These are phyloP conservation scores for Aspergillus tamarii DNA, from an alignment of 2,329 filamentous ascomycete species.

Conservation along the genomic window DNA sequence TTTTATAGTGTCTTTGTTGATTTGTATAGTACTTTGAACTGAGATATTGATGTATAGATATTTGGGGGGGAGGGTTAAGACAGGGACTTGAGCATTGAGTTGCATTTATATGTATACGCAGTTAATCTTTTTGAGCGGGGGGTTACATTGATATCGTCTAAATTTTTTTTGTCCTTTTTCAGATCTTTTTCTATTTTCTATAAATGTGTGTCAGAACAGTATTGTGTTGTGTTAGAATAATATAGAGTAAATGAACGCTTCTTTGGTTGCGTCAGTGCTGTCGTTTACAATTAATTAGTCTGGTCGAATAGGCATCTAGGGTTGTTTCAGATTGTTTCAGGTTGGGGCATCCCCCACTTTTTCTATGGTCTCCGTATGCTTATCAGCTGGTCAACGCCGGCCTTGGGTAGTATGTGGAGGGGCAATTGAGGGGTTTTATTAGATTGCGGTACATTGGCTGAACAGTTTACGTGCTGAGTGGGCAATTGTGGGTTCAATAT, in stretches of 20 bases:
- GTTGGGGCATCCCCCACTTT: background rate
- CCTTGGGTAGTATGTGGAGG: background rate
- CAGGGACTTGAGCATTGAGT: background rate
- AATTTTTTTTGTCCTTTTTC: no score
- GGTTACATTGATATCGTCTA: background rate
- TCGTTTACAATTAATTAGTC: background rate
- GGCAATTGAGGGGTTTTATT: background rate
- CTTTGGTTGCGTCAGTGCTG: background rate
- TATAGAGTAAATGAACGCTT: background rate
- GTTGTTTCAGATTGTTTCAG: constrained; percentile 1
- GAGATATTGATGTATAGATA: background rate
- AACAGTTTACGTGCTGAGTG: background rate
- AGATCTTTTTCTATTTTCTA: background rate
- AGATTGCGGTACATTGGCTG: background rate
- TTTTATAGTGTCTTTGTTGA: background rate
- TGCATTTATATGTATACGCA: background rate
- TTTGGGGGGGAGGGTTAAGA: background rate
- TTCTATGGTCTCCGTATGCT: background rate
- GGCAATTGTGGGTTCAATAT: background rate
- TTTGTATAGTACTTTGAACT: background rate
- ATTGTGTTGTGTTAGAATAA: background rate
- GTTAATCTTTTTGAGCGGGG: background rate
- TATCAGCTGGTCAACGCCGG: background rate
- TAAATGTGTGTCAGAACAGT: background rate
- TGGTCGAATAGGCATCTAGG: background rate